phyloP scores from a whole-genome alignment of 257 asterid species.

The Solanum neorickii region DNA sequence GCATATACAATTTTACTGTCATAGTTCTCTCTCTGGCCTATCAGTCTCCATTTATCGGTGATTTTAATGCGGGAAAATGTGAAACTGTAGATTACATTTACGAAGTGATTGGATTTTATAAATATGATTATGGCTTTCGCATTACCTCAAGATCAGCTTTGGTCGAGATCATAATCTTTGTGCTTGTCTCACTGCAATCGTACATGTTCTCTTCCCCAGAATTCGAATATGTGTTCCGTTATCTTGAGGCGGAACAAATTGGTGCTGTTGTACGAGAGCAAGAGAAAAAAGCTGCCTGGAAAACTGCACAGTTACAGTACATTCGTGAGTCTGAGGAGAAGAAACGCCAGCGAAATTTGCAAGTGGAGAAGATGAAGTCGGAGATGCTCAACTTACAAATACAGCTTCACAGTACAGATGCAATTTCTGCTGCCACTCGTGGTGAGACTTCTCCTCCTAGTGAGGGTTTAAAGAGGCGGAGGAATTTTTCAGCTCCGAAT shows the following conservation, averaged over 20 bases:
- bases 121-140: conserved; percentile 94
- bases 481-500: conserved; percentile 26
- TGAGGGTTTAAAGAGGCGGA: conserved; percentile 61
- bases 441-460: conserved; percentile 45
- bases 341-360: conserved; percentile 77
- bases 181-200: conserved; percentile 88
- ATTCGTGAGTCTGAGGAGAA: conserved; percentile 89
- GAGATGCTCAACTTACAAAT: conserved; percentile 96
- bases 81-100: conserved; percentile 80
- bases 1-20: conserved; percentile 78
- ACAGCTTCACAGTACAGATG: conserved; percentile 74
- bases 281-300: conserved; percentile 97
- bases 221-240: conserved; percentile 95
- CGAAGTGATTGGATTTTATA: conserved; percentile 91
- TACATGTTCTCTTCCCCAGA: conserved; percentile 96
- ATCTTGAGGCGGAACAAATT: conserved; percentile 97
- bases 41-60: conserved; percentile 91
- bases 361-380: conserved; percentile 98
- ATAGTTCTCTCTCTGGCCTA: conserved; percentile 95
- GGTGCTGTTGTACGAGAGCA: conserved; percentile 96
- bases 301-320: conserved; percentile 80
- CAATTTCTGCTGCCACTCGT: conserved; percentile 42
- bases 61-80: conserved; percentile 64
- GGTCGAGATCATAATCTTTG: conserved; percentile 86
- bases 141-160: conserved; percentile 96